These are phyloP conservation scores for Coprinopsis strossmayeri DNA, from an alignment of 768 basidiomycete genomes.

Conservation along the genomic window DNA sequence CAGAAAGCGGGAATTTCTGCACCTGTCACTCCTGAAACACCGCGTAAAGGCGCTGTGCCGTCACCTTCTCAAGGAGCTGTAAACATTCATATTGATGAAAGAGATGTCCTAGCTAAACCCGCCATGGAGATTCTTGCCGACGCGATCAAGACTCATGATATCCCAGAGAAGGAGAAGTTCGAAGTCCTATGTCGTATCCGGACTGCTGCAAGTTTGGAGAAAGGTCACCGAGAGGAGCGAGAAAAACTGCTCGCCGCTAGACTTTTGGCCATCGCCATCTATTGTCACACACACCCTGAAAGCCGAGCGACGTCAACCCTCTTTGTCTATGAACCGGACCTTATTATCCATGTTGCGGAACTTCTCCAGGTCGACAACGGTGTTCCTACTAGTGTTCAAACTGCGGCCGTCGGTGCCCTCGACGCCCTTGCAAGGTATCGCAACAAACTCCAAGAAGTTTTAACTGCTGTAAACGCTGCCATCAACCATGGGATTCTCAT, in stretches of 20 bases:
- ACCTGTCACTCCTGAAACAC: conserved; percentile 37
- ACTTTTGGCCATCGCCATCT: conserved; percentile 85
- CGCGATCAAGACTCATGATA: conserved; percentile 52
- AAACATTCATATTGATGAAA: conserved; percentile 56
- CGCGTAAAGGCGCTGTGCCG: conserved; percentile 37
- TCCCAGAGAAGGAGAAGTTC: conserved; percentile 81
- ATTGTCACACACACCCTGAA: conserved; percentile 82
- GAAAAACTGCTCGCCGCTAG: conserved; percentile 78
- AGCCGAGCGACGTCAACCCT: conserved; percentile 70
- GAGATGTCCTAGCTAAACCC: conserved; percentile 50
- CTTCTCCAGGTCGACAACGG: conserved; percentile 75
- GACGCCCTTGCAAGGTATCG: conserved; percentile 88
- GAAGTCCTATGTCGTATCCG: conserved; percentile 86
- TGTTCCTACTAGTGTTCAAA: conserved; percentile 68
- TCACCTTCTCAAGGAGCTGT: conserved; percentile 42
- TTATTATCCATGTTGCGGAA: conserved; percentile 84
- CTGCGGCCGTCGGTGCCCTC: conserved; percentile 80
- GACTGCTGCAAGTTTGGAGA: conserved; percentile 61
- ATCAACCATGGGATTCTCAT: conserved; percentile 95
- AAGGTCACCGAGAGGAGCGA: conserved; percentile 52
- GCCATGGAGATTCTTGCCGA: conserved; percentile 78
- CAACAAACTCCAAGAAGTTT: conserved; percentile 75
- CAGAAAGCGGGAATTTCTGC: conserved; percentile 40
- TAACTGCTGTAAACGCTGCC: conserved; percentile 88
- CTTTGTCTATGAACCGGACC: conserved; percentile 93